Base-by-base conservation (phyloP, 2,329 filamentous ascomycete genomes). In the Fusarium sp. region DNA sequence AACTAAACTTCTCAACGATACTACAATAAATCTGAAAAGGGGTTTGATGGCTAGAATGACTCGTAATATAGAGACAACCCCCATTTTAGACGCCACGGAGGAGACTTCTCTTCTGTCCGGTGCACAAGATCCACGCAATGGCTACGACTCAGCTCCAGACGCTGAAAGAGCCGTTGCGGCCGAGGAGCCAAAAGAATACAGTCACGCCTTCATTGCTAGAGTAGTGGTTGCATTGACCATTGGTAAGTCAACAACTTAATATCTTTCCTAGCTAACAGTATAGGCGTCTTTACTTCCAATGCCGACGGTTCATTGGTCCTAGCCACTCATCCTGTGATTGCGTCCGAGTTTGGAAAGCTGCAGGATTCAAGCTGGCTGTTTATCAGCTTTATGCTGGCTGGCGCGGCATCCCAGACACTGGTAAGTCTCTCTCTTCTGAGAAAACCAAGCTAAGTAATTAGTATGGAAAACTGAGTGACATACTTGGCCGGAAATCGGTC, bases 231-330 rank as follows among this genome's bases (percentile, higher is more conserved):
- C 61, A 2, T 31, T 67, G 19, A 53, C 65, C 7, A 63, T 67
- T 31, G 64, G 64, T 63, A 59, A 40, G 58, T 52, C 32, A 6
- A 1, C 8, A 2, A 12, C 15, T n/a, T 5, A 12, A 25, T 22
- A 7, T 3, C 24, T 32, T 22, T 29, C 32, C 24, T 15, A 11
- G 19, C 25, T 29, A 34, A 38, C 6, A 7, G 5, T 28, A 5
- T 13, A 68, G 74, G 74, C 10, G 85, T 89, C 12, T 91, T 92
- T 64, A 83, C 90, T 11, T 83, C 84, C 7, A 87, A 88, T 51
- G 83, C 85, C 13, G 90, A 92, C 68, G 76, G 78, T 0, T 88
- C 86, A 1, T 76, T 92, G 0, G 81, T 92, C 0, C 76, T 92
- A 29, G 88, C 90, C 0, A 90, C 88, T 0, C 86, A 89, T 55